Percentiles rank a stretch among this genome's conserved stretches.
Evolutionary conservation across 2,329 filamentous ascomycete genomes (phyloP).

Genomic region (Nemania sp.): DNA sequence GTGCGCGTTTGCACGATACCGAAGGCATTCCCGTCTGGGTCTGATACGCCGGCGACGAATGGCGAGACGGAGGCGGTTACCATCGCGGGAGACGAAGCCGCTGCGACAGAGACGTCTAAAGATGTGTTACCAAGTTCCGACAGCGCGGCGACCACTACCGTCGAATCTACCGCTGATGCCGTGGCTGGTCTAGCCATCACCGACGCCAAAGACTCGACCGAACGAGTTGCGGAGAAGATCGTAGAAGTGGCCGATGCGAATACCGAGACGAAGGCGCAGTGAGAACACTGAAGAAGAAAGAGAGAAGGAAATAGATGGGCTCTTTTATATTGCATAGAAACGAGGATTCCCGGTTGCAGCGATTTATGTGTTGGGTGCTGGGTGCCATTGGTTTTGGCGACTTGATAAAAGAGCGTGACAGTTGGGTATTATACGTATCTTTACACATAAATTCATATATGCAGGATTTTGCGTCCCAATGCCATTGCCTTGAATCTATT

Average conservation of each 20-base stretch:
- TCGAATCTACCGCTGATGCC: constrained; percentile 20
- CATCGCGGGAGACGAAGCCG: constrained; percentile 7
- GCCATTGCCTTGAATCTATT: background rate
- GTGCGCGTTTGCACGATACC: constrained; percentile 58
- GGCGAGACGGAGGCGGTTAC: constrained; percentile 22
- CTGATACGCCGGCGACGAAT: constrained; percentile 2
- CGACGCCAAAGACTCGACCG: constrained; percentile 14
- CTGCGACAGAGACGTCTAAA: constrained; percentile 3
- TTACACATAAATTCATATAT: too few relatives aligned
- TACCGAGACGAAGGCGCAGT: constrained; percentile 16
- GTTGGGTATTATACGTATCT: background rate
- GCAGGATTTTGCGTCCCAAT: background rate
- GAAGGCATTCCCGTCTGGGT: constrained; percentile 44
- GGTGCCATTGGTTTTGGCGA: background rate
- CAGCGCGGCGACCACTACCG: constrained; percentile 4
- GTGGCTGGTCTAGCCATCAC: constrained; percentile 22
- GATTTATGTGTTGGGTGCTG: background rate
- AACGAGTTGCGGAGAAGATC: constrained; percentile 21
- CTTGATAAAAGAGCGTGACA: background rate
- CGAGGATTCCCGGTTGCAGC: background rate
- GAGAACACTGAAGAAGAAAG: background rate
- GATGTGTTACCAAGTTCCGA: background rate
- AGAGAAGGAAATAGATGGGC: background rate
- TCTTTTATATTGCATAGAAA: constrained; percentile 9
- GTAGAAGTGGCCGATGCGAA: constrained; percentile 4